A percentile compares a stretch with the other conserved stretches of the same genome.
Evolutionary conservation across 2,329 filamentous ascomycete genomes (phyloP).

Genomic region (Sporothrix sp.): DNA sequence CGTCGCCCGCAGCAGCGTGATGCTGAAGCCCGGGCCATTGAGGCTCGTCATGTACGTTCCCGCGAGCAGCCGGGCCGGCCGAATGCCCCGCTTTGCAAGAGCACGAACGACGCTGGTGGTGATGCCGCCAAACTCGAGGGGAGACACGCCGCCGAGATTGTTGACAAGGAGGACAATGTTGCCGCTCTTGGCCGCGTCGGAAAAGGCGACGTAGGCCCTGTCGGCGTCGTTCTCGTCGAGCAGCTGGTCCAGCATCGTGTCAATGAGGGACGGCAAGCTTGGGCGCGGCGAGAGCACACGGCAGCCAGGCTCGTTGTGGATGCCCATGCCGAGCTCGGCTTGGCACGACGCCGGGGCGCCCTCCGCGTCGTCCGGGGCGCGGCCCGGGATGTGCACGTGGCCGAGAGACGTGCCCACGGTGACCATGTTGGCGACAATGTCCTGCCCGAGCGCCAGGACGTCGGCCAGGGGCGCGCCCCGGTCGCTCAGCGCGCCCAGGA

Average conservation of each 20-base stretch:
- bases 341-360: slow-evolving; percentile 31
- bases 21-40: slow-evolving; percentile 65
- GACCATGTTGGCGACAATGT: slow-evolving; percentile 65
- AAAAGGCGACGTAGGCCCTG: slow-evolving; percentile 56
- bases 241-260: slow-evolving; percentile 37
- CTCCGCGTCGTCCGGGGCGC: slow-evolving; percentile 38
- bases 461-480: slow-evolving; percentile 57
- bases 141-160: slow-evolving; percentile 66
- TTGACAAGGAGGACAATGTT: slow-evolving; percentile 51
- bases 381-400: slow-evolving; percentile 48
- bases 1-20: slow-evolving; percentile 37
- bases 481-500: slow-evolving; percentile 71
- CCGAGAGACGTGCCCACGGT: slow-evolving; percentile 61
- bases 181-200: slow-evolving; percentile 24
- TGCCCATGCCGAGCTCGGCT: slow-evolving; percentile 53
- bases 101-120: slow-evolving; percentile 57
- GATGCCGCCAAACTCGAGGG: slow-evolving; percentile 62
- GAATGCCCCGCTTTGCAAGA: slow-evolving; percentile 44
- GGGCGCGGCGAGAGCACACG: slow-evolving; percentile 36
- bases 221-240: slow-evolving; percentile 52
- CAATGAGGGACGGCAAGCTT: slow-evolving; percentile 38
- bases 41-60: slow-evolving; percentile 71
- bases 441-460: slow-evolving; percentile 59
- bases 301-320: slow-evolving; percentile 53
- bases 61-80: slow-evolving; percentile 52